These are phyloP conservation scores for Rhazya stricta DNA, from an alignment of 257 asterid genomes.

Conservation along the genomic window DNA sequence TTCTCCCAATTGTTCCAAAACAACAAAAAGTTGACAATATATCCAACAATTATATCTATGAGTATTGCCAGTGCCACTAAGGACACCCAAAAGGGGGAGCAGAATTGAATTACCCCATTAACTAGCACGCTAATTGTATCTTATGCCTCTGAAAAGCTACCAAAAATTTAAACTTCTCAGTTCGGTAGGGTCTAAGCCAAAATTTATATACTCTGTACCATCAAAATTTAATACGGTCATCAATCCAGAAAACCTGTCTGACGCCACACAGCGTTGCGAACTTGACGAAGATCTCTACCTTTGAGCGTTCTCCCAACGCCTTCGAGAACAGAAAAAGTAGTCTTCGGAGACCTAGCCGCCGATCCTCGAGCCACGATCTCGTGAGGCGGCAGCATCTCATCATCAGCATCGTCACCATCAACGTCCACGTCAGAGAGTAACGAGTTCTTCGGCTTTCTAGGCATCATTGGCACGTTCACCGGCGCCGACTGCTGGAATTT, in stretches of 20 bases:
- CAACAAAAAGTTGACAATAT: neutral
- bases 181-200: neutral
- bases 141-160: constrained; percentile 21
- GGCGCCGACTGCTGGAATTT: constrained; percentile 72
- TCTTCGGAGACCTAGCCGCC: constrained; percentile 36
- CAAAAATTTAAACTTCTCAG: constrained; percentile 24
- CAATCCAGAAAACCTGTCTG: constrained; percentile 77
- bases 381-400: constrained; percentile 85
- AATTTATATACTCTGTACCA: neutral
- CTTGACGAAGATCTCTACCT: constrained; percentile 89
- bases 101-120: neutral
- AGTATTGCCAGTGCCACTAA: neutral
- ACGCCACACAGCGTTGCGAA: constrained; percentile 82
- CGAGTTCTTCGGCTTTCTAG: constrained; percentile 37
- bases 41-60: neutral
- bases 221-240: constrained; percentile 5
- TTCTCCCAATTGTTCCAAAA: constrained; percentile 1
- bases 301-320: constrained; percentile 86
- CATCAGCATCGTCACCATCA: constrained; percentile 46
- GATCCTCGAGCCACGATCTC: constrained; percentile 72
- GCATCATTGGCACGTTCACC: constrained; percentile 60
- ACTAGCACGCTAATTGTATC: neutral
- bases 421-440: constrained; percentile 28
- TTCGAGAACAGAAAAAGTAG: constrained; percentile 70
- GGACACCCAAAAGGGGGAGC: neutral